Evolutionary conservation across 495 filamentous ascomycete species (phyloP), one percentile per base, ranked within the genome.

Genomic region (Neurospora cerealis): DNA sequence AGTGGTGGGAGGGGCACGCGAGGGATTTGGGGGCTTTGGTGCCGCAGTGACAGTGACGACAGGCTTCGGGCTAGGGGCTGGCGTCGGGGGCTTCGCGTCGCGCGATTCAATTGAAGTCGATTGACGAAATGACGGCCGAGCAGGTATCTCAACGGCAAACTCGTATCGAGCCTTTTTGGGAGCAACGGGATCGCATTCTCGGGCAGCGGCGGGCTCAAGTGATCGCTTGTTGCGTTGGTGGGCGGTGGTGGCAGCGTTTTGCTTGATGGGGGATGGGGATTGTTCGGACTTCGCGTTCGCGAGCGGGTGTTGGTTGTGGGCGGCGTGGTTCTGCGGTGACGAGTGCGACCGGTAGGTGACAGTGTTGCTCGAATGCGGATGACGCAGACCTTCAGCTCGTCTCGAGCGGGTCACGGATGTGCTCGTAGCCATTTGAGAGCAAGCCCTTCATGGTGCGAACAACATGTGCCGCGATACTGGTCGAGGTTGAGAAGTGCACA

Each of bases 101-200:
- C 72, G 75, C 74, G 77, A 54, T 37, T 78, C 74, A 38, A 72
- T 73, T 69, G 77, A 66, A 42, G 75, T 70, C 48, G 77, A 77
- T 17, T 80, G 70, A 42, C 80, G 74, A 69, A 80, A 76, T 38
- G 78, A 73, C 60, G 78, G 69, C 39, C 80, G 76, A 4, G 82
- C 70, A 0, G 83, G 76, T 40, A 85, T 85, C 73, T 85, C 84
- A 46, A 85, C 82, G 9, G 83, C 78, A 70, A 86, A 36, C 74
- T 74, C 24, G 74, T 79, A 78, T 62, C 75, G 69, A 34, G 75
- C 69, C 71, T 72, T 78, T 54, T 79, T 80, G 54, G 75, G 48
- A 11, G 72, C 39, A 48, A 73, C 32, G 39, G 42, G 70, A 37
- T 79, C 74, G 66, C 66, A 69, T 19, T 79, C 74, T 70, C 71